Conservation (phyloP, 768 basidiomycete genomes). For the Boletales sp. region DNA sequence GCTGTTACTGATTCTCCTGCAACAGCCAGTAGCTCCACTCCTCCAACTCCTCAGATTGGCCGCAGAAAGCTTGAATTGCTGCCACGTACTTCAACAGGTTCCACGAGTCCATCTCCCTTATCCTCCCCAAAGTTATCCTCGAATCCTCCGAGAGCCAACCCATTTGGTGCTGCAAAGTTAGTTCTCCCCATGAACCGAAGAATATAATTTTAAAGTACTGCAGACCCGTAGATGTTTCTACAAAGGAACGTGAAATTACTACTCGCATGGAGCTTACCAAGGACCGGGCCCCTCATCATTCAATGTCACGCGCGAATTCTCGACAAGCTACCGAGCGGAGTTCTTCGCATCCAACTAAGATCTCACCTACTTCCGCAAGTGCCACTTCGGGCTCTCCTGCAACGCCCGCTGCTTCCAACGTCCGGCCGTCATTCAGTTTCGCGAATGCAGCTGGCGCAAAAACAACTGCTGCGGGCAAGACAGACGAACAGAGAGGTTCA, state of each 20-base stretch:
- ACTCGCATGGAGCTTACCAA: conserved; percentile 52
- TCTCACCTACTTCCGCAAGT: conserved; percentile 26
- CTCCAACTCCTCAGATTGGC: conserved; percentile 76
- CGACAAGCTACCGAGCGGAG: conserved; percentile 46
- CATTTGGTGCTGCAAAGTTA: conserved; percentile 86
- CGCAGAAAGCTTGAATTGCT: conserved; percentile 84
- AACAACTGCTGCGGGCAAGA: conserved; percentile 10
- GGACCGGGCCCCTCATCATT: conserved; percentile 32
- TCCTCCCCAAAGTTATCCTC: conserved; percentile 73
- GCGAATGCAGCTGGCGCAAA: conserved; percentile 63
- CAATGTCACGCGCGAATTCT: conserved; percentile 50
- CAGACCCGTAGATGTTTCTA: conserved; percentile 82
- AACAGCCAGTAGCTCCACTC: conserved; percentile 66
- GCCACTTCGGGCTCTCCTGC: conserved; percentile 22
- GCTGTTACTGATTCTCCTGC: conserved; percentile 6
- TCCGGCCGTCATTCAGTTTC: conserved; percentile 77
- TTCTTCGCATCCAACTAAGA: conserved; percentile 26
- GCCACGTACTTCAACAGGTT: conserved; percentile 68
- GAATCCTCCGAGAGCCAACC: conserved; percentile 54
- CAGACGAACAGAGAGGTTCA: conserved; percentile 14
- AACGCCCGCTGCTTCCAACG: conserved; percentile 38
- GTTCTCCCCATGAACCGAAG: conserved; percentile 18
- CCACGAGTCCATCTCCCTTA: conserved; percentile 69
- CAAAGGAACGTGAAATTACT: conserved; percentile 70
- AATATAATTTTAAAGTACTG: conserved; percentile 8